Percentiles rank a stretch among this genome's conserved stretches.
Evolutionary conservation across 345 rosid genomes (phyloP).

Genomic region (Gossypium stocksii): DNA sequence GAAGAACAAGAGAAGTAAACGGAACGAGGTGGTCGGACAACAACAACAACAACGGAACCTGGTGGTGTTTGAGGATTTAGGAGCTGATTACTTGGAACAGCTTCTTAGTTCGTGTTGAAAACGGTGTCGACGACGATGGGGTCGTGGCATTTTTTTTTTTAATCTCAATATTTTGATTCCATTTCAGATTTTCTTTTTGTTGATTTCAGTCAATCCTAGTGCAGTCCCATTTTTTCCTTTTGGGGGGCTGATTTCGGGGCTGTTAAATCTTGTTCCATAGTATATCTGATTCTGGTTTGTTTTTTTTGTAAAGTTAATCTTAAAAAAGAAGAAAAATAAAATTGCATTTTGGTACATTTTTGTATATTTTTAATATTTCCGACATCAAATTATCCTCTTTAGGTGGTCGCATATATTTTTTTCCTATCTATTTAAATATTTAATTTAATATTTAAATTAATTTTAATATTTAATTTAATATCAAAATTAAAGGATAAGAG

Average conservation of each 20-base stretch:
- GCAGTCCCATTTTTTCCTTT: not conserved
- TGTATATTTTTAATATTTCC: too few species aligned
- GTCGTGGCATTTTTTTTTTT: not conserved
- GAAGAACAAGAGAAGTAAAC: slow-evolving; percentile 24
- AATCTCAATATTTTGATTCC: not conserved
- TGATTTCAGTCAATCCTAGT: not conserved
- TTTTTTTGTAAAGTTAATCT: too few species aligned
- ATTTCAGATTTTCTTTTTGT: not conserved
- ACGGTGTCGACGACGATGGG: not conserved
- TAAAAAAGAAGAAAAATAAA: too few species aligned
- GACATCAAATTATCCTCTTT: too few species aligned
- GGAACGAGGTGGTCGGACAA: slow-evolving; percentile 3
- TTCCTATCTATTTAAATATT: too few species aligned
- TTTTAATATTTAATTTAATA: too few species aligned
- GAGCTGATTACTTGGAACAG: slow-evolving; percentile 64
- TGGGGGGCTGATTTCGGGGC: not conserved
- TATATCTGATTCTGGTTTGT: not conserved
- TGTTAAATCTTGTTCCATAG: not conserved
- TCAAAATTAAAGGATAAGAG: too few species aligned
- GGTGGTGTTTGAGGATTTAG: slow-evolving; percentile 67
- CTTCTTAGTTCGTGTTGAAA: slow-evolving; percentile 48
- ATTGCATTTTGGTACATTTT: too few species aligned
- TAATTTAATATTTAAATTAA: too few species aligned
- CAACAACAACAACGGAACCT: slow-evolving; percentile 23
- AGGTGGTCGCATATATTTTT: too few species aligned